Evolutionary conservation across 2,329 filamentous ascomycete species (phyloP), one percentile per base, ranked within the genome.

Genomic region (Zasmidium citrigriseum): DNA sequence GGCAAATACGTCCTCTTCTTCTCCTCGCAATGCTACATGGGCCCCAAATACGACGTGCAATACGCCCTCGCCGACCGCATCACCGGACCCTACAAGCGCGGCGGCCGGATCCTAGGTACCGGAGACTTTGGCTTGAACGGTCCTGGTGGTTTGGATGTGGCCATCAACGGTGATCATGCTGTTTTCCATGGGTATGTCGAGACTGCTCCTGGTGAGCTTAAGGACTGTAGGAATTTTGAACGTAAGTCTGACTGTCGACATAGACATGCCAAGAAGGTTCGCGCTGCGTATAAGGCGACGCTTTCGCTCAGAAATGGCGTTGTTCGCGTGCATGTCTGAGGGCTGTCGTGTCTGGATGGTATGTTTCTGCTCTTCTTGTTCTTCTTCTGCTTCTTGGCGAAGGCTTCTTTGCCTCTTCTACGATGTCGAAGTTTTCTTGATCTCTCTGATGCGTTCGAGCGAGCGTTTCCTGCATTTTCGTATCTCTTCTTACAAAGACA

Each of bases 1-100:
- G 68, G 68, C 23, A 68, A 64, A 41, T 72, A 71, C 46, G 65
- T 68, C 1, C 63, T 73, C 5, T 72, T 73, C 52, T 73, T 70
- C 60, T 68, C 64, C 3, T 60, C 57, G 4, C 63, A 70, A 20
- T 73, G 70, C 61, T 73, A 67, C 57, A 60, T 50, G 23, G 65
- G 64, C 2, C 27, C 61, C 5, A 62, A 63, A 12, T 73, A 73
- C 56, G 66, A 69, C 52, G 66, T 71, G 16, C 60, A 63, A 25
- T 71, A 70, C 50, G 69, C 70, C 20, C 67, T 63, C 11, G 65
- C 68, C 1, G 47, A 59, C 7, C 54, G 61, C 3, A 67, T 68
- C 54, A 61, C 46, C 2, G 70, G 70, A 0, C 70, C 69, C 5
- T 70, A 70, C 49, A 58, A 22, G 2, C 62, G 65, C 44, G 47